These are phyloP conservation scores for Butyriboletus loyo DNA, from an alignment of 768 basidiomycete genomes.

Conservation along the genomic window DNA sequence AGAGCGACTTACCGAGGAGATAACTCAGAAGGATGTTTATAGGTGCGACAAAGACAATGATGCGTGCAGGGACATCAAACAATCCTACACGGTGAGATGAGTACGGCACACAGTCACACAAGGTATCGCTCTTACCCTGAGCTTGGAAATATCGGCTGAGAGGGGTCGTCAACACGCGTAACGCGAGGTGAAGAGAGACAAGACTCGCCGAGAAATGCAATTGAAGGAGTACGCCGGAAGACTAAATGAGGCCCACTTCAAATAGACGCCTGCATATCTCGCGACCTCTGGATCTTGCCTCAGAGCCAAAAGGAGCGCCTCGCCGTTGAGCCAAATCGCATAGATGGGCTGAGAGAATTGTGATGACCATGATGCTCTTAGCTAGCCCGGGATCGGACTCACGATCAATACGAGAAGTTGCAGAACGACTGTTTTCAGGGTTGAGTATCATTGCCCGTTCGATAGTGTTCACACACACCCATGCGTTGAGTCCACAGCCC, in stretches of 20 bases:
- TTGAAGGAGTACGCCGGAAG: conserved; percentile 71
- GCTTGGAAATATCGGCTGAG: conserved; percentile 60
- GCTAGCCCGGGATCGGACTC: conserved; percentile 24
- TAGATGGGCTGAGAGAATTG: conserved; percentile 44
- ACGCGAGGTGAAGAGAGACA: conserved; percentile 9
- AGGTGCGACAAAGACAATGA: conserved; percentile 79
- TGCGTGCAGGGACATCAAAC: conserved; percentile 81
- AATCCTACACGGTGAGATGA: conserved; percentile 46
- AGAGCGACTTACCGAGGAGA: conserved; percentile 56
- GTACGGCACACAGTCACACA: conserved; percentile 16
- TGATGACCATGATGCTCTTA: not conserved
- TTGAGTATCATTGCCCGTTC: not conserved
- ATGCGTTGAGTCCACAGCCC: conserved; percentile 91
- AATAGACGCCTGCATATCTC: conserved; percentile 66
- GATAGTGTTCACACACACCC: conserved; percentile 40
- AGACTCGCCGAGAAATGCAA: conserved; percentile 42
- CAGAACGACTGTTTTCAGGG: conserved; percentile 10
- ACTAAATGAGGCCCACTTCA: conserved; percentile 69
- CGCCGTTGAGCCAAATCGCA: conserved; percentile 79
- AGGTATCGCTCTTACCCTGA: conserved; percentile 54
- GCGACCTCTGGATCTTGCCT: conserved; percentile 84
- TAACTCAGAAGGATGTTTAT: conserved; percentile 83
- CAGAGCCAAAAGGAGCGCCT: conserved; percentile 66
- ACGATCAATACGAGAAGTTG: conserved; percentile 48
- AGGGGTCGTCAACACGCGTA: conserved; percentile 44